Base-by-base conservation (phyloP, 495 filamentous ascomycete genomes). In the Polyplosphaeria fusca region DNA sequence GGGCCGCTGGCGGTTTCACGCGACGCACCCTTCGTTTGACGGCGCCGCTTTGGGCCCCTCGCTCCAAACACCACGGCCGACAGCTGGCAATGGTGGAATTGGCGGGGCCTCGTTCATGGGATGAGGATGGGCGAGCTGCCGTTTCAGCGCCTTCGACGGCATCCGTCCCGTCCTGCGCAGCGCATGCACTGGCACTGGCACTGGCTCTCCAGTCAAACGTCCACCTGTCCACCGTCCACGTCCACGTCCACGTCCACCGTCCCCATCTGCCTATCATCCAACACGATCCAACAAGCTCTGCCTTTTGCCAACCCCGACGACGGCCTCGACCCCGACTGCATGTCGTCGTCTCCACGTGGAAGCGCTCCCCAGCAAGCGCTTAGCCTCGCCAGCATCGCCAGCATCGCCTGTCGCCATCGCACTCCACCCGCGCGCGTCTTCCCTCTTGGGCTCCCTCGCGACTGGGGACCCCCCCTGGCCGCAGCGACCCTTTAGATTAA, bases 281-380 rank as follows among this genome's bases (percentile, higher is more conserved):
- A 20, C 45, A 24, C 22, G 53, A 43, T 35, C 20, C 24, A 53
- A 23, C 37, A 53, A 46, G 23, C 45, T 42, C 18, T 46, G n/a
- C n/a, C n/a, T n/a, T n/a, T n/a, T n/a, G n/a, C n/a, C n/a, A n/a
- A n/a, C n/a, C n/a, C n/a, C n/a, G n/a, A n/a, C n/a, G n/a, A n/a
- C n/a, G n/a, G n/a, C n/a, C n/a, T n/a, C n/a, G n/a, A n/a, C n/a
- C n/a, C n/a, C n/a, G n/a, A n/a, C 45, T 28, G 45, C 54, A 23
- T 37, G 35, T 44, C 40, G 28, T 25, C 38, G 3, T 18, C 38
- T 44, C 55, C 55, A 59, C 55, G 55, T 59, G 55, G 55, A 19
- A 16, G 25, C 39, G 30, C n/a, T 35, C 30, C 9, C 30, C 7
- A 9, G 30, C n/a, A n/a, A 42, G 39, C 39, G 9, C 7, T 42